Evolutionary conservation across 2,329 filamentous ascomycete genomes (phyloP), one percentile per base, ranked within the genome.

Genomic region (Ambrosiella xylebori): DNA sequence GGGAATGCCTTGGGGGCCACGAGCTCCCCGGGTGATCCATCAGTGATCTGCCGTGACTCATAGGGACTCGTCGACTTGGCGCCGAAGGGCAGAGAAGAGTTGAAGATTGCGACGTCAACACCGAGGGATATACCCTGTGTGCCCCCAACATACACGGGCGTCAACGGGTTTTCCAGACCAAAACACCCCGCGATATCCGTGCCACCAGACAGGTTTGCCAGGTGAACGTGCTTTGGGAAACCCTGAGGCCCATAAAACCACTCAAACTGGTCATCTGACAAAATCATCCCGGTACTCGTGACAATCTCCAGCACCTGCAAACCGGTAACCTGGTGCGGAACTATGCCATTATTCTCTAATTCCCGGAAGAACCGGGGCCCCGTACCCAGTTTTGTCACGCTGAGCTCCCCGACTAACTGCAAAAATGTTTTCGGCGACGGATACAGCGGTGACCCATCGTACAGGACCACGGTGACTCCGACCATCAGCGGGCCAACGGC

Each of bases 361-460:
- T 90, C 87, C 55, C 83, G 78, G 64, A 94, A 73, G 76, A 85
- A 94, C 3, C 86, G 76, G 0, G 88, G 88, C 57, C 84, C 87
- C 6, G 82, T 83, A 1, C 88, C 88, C 7, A 93, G 71, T 63
- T 83, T 79, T 1, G 86, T 90, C 1, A 86, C 84, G 56, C 73
- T 73, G 65, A 85, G 79, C 61, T 82, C 73, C 13, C 74, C 77
- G 12, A 83, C 70, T 11, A 88, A 71, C 60, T 76, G 76, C 37
- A 89, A 70, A 63, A 88, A 80, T 3, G 78, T 75, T 15, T 71
- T 75, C 1, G 80, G 71, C 61, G 86, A 80, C 0, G 88, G 88
- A 51, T 81, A 70, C 68, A 94, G 88, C 0, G 88, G 88, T 7
- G 82, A 88, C 2, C 88, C 88, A 65, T 94, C 88, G 66, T 94